These are phyloP conservation scores for Alternaria viburni DNA, from an alignment of 2,329 filamentous ascomycete species.

Conservation along the genomic window DNA sequence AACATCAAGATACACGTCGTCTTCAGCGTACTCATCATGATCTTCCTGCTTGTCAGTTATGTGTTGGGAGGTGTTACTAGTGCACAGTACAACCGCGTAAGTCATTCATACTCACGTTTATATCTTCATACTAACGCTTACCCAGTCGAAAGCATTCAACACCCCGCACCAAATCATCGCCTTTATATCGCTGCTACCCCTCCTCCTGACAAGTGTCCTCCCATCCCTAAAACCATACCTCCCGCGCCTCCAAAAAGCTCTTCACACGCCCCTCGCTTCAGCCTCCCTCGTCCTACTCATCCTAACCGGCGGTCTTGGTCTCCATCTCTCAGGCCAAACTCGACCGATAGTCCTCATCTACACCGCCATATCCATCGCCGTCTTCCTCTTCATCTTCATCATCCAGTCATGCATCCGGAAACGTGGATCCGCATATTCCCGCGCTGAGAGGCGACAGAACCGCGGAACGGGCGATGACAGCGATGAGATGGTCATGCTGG, in stretches of 20 bases:
- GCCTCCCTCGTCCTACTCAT: slow-evolving; percentile 34
- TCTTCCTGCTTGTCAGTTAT: slow-evolving; percentile 48
- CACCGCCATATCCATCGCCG: slow-evolving; percentile 31
- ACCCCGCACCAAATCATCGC: slow-evolving; percentile 58
- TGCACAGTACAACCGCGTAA: slow-evolving; percentile 49
- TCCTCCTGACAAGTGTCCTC: slow-evolving; percentile 33
- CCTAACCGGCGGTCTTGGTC: slow-evolving; percentile 43
- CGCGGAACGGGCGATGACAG: slow-evolving; percentile 25
- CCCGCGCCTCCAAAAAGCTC: slow-evolving; percentile 48
- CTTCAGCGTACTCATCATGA: slow-evolving; percentile 47
- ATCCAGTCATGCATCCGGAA: slow-evolving; percentile 35
- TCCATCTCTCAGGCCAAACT: slow-evolving; percentile 33
- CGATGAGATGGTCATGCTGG: slow-evolving; percentile 30
- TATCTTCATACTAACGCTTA: background rate
- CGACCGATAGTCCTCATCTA: slow-evolving; percentile 37
- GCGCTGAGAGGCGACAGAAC: slow-evolving; percentile 14
- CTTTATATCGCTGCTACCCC: slow-evolving; percentile 55
- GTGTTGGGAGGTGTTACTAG: slow-evolving; percentile 52
- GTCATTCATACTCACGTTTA: slow-evolving; percentile 9
- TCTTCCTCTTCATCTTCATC: slow-evolving; percentile 28
- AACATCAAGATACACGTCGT: slow-evolving; percentile 52
- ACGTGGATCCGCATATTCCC: slow-evolving; percentile 33
- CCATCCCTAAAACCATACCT: slow-evolving; percentile 22
- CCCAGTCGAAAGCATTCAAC: slow-evolving; percentile 50
- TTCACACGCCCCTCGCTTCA: slow-evolving; percentile 53